Evolutionary conservation across 257 asterid species (phyloP).

Genomic region (Gentiana straminea): DNA sequence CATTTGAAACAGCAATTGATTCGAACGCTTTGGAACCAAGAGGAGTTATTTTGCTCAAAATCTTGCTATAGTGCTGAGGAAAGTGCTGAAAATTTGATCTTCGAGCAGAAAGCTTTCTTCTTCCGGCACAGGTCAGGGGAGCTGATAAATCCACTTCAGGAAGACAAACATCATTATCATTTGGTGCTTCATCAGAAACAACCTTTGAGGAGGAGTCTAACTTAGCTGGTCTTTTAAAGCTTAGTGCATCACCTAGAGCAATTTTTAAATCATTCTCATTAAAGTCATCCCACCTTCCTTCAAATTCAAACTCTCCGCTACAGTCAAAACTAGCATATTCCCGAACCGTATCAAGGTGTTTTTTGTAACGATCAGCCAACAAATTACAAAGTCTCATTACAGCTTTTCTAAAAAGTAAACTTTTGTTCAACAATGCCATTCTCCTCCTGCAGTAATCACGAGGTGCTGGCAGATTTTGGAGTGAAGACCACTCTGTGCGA

Average conservation of each 20-base stretch:
- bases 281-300: conserved; percentile 63
- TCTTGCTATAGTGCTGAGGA: conserved; percentile 42
- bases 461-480: conserved; percentile 77
- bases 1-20: conserved; percentile 91
- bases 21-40: conserved; percentile 41
- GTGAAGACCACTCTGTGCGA: conserved; percentile 65
- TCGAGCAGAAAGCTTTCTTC: conserved; percentile 36
- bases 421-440: conserved; percentile 54
- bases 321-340: conserved; percentile 15
- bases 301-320: conserved; percentile 14
- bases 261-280: conserved; percentile 45
- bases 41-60: conserved; percentile 30
- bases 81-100: conserved; percentile 40
- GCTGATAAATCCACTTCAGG: conserved; percentile 16
- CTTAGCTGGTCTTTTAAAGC: conserved; percentile 43
- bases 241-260: conserved; percentile 59
- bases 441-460: conserved; percentile 77
- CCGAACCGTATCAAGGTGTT: conserved; percentile 35
- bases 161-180: conserved; percentile 4
- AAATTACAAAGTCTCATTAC: conserved; percentile 57
- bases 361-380: conserved; percentile 58
- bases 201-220: conserved; percentile 25
- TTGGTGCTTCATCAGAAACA: conserved; percentile 16
- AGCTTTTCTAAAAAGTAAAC: conserved; percentile 47
- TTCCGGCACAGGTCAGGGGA: conserved; percentile 21